Conservation (phyloP, 208 protist genomes). For the Trypanosoma caninum region DNA sequence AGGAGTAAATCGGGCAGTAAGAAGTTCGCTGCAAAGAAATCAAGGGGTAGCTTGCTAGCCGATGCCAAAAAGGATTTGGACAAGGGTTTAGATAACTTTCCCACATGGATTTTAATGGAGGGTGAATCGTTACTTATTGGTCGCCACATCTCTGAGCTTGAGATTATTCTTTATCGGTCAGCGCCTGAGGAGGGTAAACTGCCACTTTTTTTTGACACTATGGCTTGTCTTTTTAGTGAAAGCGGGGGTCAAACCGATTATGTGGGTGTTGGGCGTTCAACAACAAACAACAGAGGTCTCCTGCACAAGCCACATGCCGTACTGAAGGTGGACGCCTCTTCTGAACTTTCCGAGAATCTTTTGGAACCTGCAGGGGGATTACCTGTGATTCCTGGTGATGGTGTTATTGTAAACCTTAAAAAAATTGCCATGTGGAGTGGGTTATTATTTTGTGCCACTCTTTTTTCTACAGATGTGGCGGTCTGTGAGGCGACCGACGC, state of each 20-base stretch:
- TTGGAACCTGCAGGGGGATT: conserved; percentile 34
- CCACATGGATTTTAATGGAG: conserved; percentile 39
- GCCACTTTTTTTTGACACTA: conserved; percentile 71
- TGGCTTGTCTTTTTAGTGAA: conserved; percentile 69
- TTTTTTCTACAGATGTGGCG: conserved; percentile 44
- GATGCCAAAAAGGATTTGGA: neutral
- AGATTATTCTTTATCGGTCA: conserved; percentile 73
- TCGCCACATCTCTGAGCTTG: conserved; percentile 50
- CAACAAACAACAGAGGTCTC: conserved; percentile 56
- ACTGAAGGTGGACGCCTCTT: conserved; percentile 36
- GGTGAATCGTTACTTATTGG: conserved; percentile 63
- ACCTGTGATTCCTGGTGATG: conserved; percentile 60
- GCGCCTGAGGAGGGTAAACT: conserved; percentile 30
- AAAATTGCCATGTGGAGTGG: conserved; percentile 44
- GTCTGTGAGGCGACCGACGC: conserved; percentile 36
- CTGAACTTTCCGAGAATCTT: conserved; percentile 25
- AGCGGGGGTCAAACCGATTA: conserved; percentile 59
- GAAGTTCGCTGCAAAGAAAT: neutral
- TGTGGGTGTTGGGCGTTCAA: conserved; percentile 53
- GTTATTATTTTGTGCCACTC: conserved; percentile 49
- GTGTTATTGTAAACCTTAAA: conserved; percentile 53
- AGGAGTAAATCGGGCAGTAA: neutral
- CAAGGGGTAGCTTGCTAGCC: neutral
- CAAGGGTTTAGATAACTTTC: neutral
- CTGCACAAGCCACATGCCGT: conserved; percentile 56